Percentiles rank a stretch among this genome's conserved stretches.
Evolutionary conservation across 306 rosid species (phyloP).

Genomic region (Prunus salicina): DNA sequence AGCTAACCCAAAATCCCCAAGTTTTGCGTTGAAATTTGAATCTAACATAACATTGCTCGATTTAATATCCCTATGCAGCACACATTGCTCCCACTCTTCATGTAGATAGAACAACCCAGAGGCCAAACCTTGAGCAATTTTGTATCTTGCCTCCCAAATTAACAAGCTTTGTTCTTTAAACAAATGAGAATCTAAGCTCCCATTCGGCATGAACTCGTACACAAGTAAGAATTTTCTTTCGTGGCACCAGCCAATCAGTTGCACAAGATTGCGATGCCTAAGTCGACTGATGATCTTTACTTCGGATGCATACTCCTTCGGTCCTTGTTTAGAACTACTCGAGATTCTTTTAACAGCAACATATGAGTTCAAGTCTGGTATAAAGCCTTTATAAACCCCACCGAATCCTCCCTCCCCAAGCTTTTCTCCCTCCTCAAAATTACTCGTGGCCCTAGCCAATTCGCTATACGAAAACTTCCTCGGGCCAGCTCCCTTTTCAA

Average conservation of each 20-base stretch:
- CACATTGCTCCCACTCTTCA: neutral
- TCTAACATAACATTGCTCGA: neutral
- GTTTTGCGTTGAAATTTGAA: neutral
- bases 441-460: constrained; percentile 28
- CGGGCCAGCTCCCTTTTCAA: too few species aligned
- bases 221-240: constrained; percentile 17
- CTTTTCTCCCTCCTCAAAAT: constrained; percentile 31
- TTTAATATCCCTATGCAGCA: neutral
- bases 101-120: neutral
- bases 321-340: constrained; percentile 28
- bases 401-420: constrained; percentile 50
- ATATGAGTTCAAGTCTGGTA: constrained; percentile 18
- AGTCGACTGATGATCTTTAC: constrained; percentile 32
- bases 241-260: constrained; percentile 45
- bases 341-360: constrained; percentile 44
- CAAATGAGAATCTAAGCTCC: constrained; percentile 24
- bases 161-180: constrained; percentile 12
- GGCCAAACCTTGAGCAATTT: constrained; percentile 18
- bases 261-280: constrained; percentile 39
- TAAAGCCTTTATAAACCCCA: constrained; percentile 36
- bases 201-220: constrained; percentile 31
- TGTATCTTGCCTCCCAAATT: constrained; percentile 29
- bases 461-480: too few species aligned
- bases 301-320: constrained; percentile 32
- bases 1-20: neutral